These are phyloP conservation scores for Caryopteris hybrid DNA, from an alignment of 305 asterid species.

Conservation along the genomic window DNA sequence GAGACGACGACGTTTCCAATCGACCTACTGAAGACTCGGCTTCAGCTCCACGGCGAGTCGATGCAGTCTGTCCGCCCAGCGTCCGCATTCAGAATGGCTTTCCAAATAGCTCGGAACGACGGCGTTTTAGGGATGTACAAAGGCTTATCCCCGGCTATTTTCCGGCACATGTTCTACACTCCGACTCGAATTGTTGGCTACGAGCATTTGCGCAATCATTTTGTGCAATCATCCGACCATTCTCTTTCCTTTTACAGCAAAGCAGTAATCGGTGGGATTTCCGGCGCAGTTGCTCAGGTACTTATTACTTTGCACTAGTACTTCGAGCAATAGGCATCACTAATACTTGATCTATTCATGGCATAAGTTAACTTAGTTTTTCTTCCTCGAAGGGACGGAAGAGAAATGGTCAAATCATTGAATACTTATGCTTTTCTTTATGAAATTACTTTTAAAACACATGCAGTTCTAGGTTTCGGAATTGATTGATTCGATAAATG, in stretches of 20 bases:
- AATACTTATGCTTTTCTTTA: neutral
- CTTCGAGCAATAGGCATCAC: neutral
- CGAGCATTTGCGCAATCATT: slow-evolving; percentile 50
- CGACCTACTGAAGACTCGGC: slow-evolving; percentile 66
- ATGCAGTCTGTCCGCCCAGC: slow-evolving; percentile 30
- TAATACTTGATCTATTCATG: neutral
- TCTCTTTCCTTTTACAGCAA: slow-evolving; percentile 46
- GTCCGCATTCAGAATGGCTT: slow-evolving; percentile 42
- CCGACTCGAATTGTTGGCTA: slow-evolving; percentile 76
- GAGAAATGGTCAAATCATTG: neutral
- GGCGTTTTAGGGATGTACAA: slow-evolving; percentile 60
- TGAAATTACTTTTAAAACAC: neutral
- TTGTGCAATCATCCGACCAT: slow-evolving; percentile 30
- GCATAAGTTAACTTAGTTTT: neutral
- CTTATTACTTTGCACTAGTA: neutral
- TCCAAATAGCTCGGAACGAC: slow-evolving; percentile 45
- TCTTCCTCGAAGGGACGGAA: neutral
- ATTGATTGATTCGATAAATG: neutral
- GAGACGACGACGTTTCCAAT: slow-evolving; percentile 81
- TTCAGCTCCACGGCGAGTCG: slow-evolving; percentile 75
- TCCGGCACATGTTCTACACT: slow-evolving; percentile 72
- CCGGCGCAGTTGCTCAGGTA: slow-evolving; percentile 92
- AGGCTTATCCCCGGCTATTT: slow-evolving; percentile 63
- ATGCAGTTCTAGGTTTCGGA: neutral
- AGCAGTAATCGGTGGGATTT: slow-evolving; percentile 62